Percentiles rank a stretch among this genome's conserved stretches.
Evolutionary conservation across 345 rosid genomes (phyloP).

Genomic region (Populus tremula): DNA sequence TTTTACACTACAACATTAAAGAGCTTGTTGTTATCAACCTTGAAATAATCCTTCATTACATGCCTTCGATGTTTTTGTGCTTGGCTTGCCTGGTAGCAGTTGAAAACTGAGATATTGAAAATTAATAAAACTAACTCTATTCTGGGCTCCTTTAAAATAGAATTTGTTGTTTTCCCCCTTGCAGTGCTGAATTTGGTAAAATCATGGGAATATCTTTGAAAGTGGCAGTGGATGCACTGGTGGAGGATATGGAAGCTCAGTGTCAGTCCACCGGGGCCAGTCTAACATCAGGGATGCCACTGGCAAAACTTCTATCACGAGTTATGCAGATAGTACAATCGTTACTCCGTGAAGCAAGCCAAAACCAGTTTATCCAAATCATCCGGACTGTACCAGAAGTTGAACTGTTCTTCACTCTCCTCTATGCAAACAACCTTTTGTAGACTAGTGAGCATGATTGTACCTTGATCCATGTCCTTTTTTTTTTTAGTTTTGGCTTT

Average conservation of each 20-base stretch:
- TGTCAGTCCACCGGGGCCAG: constrained; percentile 39
- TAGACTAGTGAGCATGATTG: constrained; percentile 26
- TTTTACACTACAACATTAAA: background rate
- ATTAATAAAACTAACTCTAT: background rate
- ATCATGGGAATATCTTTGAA: constrained; percentile 61
- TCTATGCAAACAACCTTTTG: constrained; percentile 55
- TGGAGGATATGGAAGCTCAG: constrained; percentile 55
- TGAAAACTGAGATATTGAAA: background rate
- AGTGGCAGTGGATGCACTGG: constrained; percentile 45
- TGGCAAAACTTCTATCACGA: constrained; percentile 78
- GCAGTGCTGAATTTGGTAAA: constrained; percentile 72
- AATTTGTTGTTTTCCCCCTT: constrained; percentile 5
- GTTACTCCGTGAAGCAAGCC: constrained; percentile 53
- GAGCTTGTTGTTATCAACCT: background rate
- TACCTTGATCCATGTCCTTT: constrained; percentile 5
- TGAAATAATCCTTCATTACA: background rate
- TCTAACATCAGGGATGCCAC: constrained; percentile 52
- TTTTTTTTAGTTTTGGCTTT: constrained; percentile 10
- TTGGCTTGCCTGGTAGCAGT: background rate
- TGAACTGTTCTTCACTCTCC: constrained; percentile 75
- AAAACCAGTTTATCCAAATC: constrained; percentile 56
- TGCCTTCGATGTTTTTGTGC: background rate
- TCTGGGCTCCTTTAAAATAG: background rate
- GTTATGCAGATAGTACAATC: constrained; percentile 54
- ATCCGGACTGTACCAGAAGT: constrained; percentile 61